Base-by-base conservation (phyloP, 257 asterid genomes). In the Solanum bukasovii region DNA sequence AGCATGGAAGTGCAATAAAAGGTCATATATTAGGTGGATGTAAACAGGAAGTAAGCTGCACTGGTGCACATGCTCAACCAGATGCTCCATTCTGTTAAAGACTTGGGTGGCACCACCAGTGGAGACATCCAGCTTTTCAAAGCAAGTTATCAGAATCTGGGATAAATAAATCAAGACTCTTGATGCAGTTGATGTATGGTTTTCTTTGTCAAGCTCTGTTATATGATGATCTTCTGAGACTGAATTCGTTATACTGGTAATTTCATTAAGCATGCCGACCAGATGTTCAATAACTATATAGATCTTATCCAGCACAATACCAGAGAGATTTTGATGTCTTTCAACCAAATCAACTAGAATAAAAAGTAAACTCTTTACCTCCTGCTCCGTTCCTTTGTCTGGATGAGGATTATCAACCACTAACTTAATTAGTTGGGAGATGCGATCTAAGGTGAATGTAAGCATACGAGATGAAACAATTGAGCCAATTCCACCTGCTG, bases 291-390 rank as follows among this genome's bases (percentile, higher is more conserved):
- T 86, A 87, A 94, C 93, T 71, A 74, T 40, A 87, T 92, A 90
- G 82, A 93, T 87, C 86, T 84, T 93, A 85, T 93, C 93, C 88
- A 96, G 91, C 86, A 94, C 88, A 78, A 94, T 84, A 84, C 90
- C 89, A 87, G 89, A 44, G 83, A 94, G 92, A 88, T 92, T 74
- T 9, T 90, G 65, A 85, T 91, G 93, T 44, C 89, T 93, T 85
- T 89, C 94, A 89, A 92, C 95, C 91, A 93, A 87, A 89, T 87
- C 73, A 88, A 88, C 88, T 88, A 96, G 87, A 89, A 88, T 88
- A 87, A 85, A 59, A 83, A 97, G 92, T 92, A 93, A 92, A 90
- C 93, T 87, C 89, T 90, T 93, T 81, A 94, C 90, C 92, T 93
- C 98, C 67, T 88, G 94, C 87, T 92, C 91, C 72, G 63, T 86